Evolutionary conservation across 2,329 filamentous ascomycete genomes (phyloP), one percentile per base, ranked within the genome.

Genomic region (Thielaviopsis populi): DNA sequence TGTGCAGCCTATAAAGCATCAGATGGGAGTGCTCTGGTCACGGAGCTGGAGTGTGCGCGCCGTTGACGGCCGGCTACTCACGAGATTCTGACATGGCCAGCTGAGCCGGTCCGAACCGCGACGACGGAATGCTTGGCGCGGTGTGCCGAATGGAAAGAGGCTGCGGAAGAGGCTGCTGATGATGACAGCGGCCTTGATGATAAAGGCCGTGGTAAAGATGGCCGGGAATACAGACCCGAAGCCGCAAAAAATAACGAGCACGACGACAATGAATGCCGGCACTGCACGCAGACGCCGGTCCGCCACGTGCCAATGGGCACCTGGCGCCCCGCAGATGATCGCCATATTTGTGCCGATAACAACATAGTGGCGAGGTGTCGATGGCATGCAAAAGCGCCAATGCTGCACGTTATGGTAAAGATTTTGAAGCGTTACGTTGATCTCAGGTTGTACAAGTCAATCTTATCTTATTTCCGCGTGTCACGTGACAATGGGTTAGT

Each of bases 21-120:
- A 63, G 15, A 11, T 19, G 4, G 37, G 7, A 1, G n/a, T 24
- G 7, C 15, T 37, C 22, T 50, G 33, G 8, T 13, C 58, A 8
- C 17, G 61, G 37, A 43, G 24, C 22, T 46, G 3, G 22, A 19
- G 30, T 15, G 2, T 15, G 42, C 24, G 13, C 53, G 62, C 46
- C 42, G 24, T 15, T 33, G 33, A 10, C 7, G 5, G 42, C 10
- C 27, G 30, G 19, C 40, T 46, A 70, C 78, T 67, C 69, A 83
- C 81, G 80, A 80, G 61, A 83, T 73, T 13, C 72, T 74, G 48
- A 83, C 75, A 67, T 72, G 69, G 24, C 80, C 80, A 1, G 78
- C 75, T 1, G 78, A 81, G 62, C 77, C 79, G 64, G 76, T 79
- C 43, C 71, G 73, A 10, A 83, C 75, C 2, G 71, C 69, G 61